Conservation (phyloP, 495 filamentous ascomycete species). For the Penicillium steckii region DNA sequence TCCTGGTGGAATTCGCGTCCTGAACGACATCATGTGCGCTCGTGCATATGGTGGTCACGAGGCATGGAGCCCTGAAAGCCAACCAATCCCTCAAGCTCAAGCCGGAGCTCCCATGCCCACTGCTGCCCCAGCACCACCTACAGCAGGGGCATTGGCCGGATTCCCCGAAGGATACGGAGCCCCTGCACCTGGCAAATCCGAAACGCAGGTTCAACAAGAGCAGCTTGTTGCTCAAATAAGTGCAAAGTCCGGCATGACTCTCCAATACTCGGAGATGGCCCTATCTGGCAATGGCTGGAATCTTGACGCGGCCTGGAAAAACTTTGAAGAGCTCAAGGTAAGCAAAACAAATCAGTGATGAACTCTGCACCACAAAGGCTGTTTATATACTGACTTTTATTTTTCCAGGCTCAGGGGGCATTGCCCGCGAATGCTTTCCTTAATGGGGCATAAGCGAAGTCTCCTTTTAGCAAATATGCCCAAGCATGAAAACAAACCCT, state of each 20-base stretch:
- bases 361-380: not conserved
- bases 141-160: conserved; percentile 17
- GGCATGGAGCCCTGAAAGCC: conserved; percentile 54
- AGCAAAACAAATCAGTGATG: conserved; percentile 4
- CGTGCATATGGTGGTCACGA: conserved; percentile 62
- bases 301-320: conserved; percentile 61
- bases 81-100: conserved; percentile 26
- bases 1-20: conserved; percentile 64
- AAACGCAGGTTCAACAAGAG: conserved; percentile 54
- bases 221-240: conserved; percentile 64
- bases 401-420: conserved; percentile 35
- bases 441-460: conserved; percentile 14
- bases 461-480: not conserved
- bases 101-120: conserved; percentile 8
- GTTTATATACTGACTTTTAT: not conserved
- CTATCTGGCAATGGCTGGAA: conserved; percentile 72
- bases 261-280: conserved; percentile 69
- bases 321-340: conserved; percentile 61
- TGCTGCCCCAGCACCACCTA: conserved; percentile 2
- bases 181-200: conserved; percentile 38
- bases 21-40: conserved; percentile 75
- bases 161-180: conserved; percentile 42
- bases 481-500: not conserved
- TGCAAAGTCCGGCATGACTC: conserved; percentile 67
- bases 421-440: conserved; percentile 42